Evolutionary conservation across 2,329 filamentous ascomycete species (phyloP), one percentile per base, ranked within the genome.

Genomic region (Fusarium transvaalense): DNA sequence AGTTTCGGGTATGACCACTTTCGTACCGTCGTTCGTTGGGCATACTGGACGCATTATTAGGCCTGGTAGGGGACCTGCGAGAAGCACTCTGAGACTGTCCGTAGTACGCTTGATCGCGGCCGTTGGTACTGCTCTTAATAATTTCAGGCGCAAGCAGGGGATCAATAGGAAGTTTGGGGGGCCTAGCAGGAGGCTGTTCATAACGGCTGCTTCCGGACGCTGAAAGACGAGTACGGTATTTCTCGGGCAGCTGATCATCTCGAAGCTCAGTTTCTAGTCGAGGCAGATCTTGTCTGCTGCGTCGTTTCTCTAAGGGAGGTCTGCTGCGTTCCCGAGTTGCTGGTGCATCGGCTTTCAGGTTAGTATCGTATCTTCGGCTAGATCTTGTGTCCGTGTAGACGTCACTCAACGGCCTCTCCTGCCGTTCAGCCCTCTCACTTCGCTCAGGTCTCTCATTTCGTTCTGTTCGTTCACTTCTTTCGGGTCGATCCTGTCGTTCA

Each of bases 21-120:
- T 77, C 71, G 38, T 68, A 69, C 19, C 68, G 67, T 42, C 74
- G 69, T 17, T 77, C 76, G 45, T 69, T 72, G 43, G 60, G 74
- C 38, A 74, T 74, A 47, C 66, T 77, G 58, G 69, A 66, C 34
- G 46, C 70, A 38, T 73, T 77, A 54, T 66, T 77, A 65, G 74
- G 78, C 34, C 76, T 78, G 25, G 70, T 74, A 19, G 76, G 75
- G n/a, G 75, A 74, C 34, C 68, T 69, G 10, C 60, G 68, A 48
- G 45, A 62, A 32, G 60, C 46, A 32, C 53, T 48, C 19, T 71
- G 64, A 31, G 69, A 52, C 17, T 67, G 66, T 6, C 61, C 66
- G 56, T 75, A 71, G 52, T 84, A 84, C 0, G 76, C 71, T 53
- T 82, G 80, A 38, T 85, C 83, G 4, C 83, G 79, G 6, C 82